These are phyloP conservation scores for Suhomyces sp. DNA, from an alignment of 805 yeast genomes.

Conservation along the genomic window DNA sequence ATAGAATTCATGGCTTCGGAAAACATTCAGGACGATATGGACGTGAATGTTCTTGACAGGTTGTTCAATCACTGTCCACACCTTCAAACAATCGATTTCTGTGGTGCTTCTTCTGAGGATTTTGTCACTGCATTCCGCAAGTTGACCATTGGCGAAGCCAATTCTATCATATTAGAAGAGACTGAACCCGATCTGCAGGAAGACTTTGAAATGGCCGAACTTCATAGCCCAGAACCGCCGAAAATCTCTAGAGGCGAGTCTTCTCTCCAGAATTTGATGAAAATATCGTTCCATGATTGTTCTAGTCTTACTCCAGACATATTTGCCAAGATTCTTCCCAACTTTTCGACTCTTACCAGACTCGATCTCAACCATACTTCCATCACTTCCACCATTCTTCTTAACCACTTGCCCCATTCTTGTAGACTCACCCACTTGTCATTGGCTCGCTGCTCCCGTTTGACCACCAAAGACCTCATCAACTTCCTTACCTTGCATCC, in stretches of 20 bases:
- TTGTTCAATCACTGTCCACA: constrained; percentile 54
- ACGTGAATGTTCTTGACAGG: constrained; percentile 50
- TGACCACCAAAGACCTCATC: constrained; percentile 69
- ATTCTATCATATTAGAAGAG: constrained; percentile 6
- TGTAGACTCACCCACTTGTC: constrained; percentile 74
- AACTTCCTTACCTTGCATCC: constrained; percentile 73
- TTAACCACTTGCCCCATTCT: constrained; percentile 48
- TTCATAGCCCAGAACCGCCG: background rate
- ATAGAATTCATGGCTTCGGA: constrained; percentile 81
- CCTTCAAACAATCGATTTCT: constrained; percentile 75
- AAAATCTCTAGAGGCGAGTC: too few species aligned
- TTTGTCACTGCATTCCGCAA: constrained; percentile 60
- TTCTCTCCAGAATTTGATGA: constrained; percentile 23
- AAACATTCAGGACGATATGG: constrained; percentile 79
- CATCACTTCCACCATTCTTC: constrained; percentile 60
- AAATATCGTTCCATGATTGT: constrained; percentile 83
- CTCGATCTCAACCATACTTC: constrained; percentile 82
- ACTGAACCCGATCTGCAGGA: constrained; percentile 2
- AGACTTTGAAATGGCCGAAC: constrained; percentile 2
- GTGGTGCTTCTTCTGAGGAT: constrained; percentile 73
- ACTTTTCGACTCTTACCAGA: constrained; percentile 54
- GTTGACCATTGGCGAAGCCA: constrained; percentile 24
- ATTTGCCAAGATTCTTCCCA: constrained; percentile 56
- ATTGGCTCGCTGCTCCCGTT: constrained; percentile 49
- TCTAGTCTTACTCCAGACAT: constrained; percentile 65